phyloP scores from a whole-genome alignment of 768 basidiomycete species.

The Mycena polygramma region DNA sequence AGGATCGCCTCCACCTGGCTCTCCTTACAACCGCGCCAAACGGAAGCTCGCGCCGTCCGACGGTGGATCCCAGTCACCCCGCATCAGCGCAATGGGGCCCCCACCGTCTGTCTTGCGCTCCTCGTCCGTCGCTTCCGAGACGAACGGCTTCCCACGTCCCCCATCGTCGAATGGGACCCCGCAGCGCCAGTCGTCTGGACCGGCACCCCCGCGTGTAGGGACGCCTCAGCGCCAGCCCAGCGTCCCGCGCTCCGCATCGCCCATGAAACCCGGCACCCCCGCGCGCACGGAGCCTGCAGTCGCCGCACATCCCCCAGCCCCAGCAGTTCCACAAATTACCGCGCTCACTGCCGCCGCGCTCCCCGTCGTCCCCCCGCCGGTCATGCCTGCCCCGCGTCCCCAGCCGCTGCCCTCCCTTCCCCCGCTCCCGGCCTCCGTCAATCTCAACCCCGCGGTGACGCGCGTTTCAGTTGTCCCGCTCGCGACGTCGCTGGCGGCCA shows the following conservation, averaged over 20 bases:
- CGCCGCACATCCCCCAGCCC: slow-evolving; percentile 11
- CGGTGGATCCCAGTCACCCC: slow-evolving; percentile 26
- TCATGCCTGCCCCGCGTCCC: slow-evolving; percentile 37
- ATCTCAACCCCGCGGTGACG: slow-evolving; percentile 70
- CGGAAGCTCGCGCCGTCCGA: slow-evolving; percentile 27
- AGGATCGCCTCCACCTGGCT: slow-evolving; percentile 23
- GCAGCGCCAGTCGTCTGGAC: slow-evolving; percentile 24
- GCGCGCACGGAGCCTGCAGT: slow-evolving; percentile 9
- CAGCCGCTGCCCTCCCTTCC: slow-evolving; percentile 49
- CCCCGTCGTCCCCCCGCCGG: slow-evolving; percentile 14
- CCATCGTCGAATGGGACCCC: slow-evolving; percentile 23
- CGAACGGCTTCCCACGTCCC: slow-evolving; percentile 24
- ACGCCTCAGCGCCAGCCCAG: slow-evolving; percentile 31
- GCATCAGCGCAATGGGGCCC: slow-evolving; percentile 36
- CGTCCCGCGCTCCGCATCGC: slow-evolving; percentile 31
- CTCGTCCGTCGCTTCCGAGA: slow-evolving; percentile 17
- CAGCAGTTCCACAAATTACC: slow-evolving; percentile 24
- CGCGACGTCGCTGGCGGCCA: slow-evolving; percentile 61
- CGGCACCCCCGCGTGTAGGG: slow-evolving; percentile 10
- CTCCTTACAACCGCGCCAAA: slow-evolving; percentile 30
- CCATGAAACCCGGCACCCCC: slow-evolving; percentile 33
- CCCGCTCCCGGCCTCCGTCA: slow-evolving; percentile 58
- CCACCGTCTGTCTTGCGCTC: slow-evolving; percentile 32
- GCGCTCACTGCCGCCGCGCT: slow-evolving; percentile 26
- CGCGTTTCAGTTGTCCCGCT: slow-evolving; percentile 75